A percentile compares a stretch with the other conserved stretches of the same genome.
Conservation (phyloP, 352 stramenopile species). For the Phytopythium oedochilum region DNA sequence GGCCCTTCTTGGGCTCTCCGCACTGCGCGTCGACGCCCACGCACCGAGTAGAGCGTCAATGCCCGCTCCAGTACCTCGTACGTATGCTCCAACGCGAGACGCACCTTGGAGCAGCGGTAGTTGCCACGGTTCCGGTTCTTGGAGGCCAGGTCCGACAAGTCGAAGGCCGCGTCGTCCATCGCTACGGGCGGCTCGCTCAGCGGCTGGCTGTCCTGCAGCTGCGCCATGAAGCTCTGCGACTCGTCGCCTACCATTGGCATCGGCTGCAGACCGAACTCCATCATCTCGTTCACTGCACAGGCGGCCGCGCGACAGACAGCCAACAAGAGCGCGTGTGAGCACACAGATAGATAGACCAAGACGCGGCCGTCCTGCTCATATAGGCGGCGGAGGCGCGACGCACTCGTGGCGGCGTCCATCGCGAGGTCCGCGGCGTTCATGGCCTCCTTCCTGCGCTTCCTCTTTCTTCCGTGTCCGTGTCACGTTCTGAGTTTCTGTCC, state of each 20-base stretch:
- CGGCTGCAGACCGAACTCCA: slow-evolving; percentile 44
- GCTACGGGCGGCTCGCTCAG: slow-evolving; percentile 11
- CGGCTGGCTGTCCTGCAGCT: slow-evolving; percentile 41
- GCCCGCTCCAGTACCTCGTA: neutral
- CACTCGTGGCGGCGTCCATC: slow-evolving; percentile 19
- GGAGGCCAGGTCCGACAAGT: slow-evolving; percentile 33
- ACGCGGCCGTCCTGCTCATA: too few species aligned
- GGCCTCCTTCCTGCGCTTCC: too few species aligned
- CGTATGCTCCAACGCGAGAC: neutral
- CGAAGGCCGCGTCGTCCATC: slow-evolving; percentile 18
- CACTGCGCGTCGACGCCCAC: slow-evolving; percentile 27
- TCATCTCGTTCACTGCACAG: slow-evolving; percentile 36
- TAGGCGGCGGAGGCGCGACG: neutral
- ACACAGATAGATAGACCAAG: neutral
- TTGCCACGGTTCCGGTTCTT: slow-evolving; percentile 85
- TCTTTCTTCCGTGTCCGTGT: neutral
- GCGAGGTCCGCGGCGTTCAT: slow-evolving; percentile 1
- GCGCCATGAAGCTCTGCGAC: slow-evolving; percentile 40
- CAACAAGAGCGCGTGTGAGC: neutral
- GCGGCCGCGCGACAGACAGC: neutral
- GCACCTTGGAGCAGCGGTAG: slow-evolving; percentile 82
- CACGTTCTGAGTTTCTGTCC: neutral
- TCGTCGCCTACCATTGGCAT: slow-evolving; percentile 37
- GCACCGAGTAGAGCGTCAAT: neutral
- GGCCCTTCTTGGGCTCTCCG: slow-evolving; percentile 83